These are phyloP conservation scores for Dryas octopetala DNA, from an alignment of 306 rosid species.

Conservation along the genomic window DNA sequence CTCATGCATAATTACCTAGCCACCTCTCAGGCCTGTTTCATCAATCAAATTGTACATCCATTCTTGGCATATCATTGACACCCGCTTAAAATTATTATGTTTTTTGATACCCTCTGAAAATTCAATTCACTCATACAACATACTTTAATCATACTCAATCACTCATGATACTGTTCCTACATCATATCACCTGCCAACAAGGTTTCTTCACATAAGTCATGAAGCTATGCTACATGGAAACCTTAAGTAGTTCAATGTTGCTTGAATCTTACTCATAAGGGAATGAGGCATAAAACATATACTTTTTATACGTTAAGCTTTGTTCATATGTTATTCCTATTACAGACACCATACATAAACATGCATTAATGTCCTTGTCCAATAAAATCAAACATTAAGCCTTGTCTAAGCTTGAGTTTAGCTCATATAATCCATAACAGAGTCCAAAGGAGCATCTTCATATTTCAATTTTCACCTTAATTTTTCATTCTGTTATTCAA, in stretches of 20 bases:
- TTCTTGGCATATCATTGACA: neutral
- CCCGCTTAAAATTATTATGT: too few species aligned
- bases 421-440: too few species aligned
- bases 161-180: neutral
- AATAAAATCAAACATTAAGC: neutral
- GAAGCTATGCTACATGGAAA: neutral
- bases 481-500: too few species aligned
- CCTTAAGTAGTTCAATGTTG: neutral
- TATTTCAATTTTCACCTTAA: too few species aligned
- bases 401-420: neutral
- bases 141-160: neutral
- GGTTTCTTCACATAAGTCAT: neutral
- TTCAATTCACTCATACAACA: neutral
- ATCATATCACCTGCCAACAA: neutral
- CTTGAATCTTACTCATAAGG: neutral
- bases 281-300: neutral
- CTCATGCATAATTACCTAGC: neutral
- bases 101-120: too few species aligned
- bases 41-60: neutral
- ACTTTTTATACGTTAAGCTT: too few species aligned
- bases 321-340: too few species aligned
- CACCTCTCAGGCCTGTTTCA: neutral
- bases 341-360: too few species aligned
- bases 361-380: neutral
- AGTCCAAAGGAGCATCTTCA: too few species aligned